Conservation (phyloP, 805 yeast genomes). For the Cyberlindnera galapagoensis region DNA sequence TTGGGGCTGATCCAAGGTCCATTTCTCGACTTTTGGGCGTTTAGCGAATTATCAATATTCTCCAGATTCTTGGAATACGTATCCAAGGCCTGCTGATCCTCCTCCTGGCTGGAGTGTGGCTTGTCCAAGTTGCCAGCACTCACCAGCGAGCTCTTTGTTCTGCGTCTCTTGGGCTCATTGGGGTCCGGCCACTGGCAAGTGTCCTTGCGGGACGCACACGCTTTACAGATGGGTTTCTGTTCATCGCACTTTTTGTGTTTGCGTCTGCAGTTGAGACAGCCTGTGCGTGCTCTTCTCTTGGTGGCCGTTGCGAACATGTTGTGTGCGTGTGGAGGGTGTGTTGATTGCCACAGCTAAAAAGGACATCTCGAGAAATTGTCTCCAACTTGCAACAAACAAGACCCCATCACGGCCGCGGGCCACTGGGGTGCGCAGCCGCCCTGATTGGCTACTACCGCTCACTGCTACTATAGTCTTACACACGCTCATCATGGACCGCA, state of each 20-base stretch:
- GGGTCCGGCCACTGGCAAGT: slow-evolving; percentile 12
- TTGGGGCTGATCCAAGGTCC: neutral
- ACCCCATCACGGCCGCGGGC: too few relatives aligned
- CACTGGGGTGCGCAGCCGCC: too few relatives aligned
- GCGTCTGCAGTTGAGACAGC: slow-evolving; percentile 55
- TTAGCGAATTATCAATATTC: slow-evolving; percentile 9
- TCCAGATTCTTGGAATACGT: slow-evolving; percentile 12
- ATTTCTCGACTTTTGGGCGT: slow-evolving; percentile 1
- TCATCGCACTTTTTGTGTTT: slow-evolving; percentile 65
- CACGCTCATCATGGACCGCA: too few relatives aligned
- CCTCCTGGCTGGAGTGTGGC: neutral
- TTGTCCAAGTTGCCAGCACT: neutral
- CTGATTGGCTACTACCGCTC: too few relatives aligned
- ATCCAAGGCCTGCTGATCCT: slow-evolving; percentile 8
- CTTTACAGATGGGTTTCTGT: slow-evolving; percentile 27
- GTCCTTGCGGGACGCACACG: slow-evolving; percentile 5
- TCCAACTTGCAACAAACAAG: too few relatives aligned
- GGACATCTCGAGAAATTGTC: too few relatives aligned
- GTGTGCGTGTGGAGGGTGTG: too few relatives aligned
- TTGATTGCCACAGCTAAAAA: too few relatives aligned
- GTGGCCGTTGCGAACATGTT: neutral
- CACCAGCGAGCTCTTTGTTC: neutral
- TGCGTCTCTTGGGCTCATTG: slow-evolving; percentile 1
- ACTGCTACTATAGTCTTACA: too few relatives aligned
- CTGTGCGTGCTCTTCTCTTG: slow-evolving; percentile 37